Evolutionary conservation across 305 asterid species (phyloP).

Genomic region (Solanum hybrid): DNA sequence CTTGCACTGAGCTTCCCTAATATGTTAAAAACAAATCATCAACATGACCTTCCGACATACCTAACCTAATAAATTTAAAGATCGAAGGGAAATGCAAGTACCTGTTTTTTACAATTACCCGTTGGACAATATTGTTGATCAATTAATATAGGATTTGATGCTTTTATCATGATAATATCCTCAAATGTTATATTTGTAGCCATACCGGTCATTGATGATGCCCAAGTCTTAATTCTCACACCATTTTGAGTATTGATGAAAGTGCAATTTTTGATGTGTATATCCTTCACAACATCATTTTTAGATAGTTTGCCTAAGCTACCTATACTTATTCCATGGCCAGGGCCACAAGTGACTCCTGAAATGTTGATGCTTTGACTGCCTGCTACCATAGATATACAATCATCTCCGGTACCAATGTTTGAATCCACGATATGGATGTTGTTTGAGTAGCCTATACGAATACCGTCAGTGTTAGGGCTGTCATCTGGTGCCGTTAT

Average conservation of each 20-base stretch:
- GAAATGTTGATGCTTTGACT: conserved; percentile 25
- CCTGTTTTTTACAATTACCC: not conserved
- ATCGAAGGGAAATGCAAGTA: not conserved
- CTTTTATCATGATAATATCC: not conserved
- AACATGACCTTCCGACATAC: not conserved
- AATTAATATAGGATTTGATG: conserved; percentile 15
- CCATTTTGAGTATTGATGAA: not conserved
- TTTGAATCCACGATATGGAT: not conserved
- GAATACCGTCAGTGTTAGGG: conserved; percentile 72
- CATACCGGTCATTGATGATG: not conserved
- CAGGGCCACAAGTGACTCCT: not conserved
- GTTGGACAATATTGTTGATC: conserved; percentile 19
- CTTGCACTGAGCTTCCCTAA: not conserved
- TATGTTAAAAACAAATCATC: not conserved
- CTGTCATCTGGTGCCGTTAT: conserved; percentile 39
- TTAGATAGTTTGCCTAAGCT: not conserved
- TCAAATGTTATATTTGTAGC: conserved; percentile 4
- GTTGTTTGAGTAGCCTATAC: conserved; percentile 34
- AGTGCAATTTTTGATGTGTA: not conserved
- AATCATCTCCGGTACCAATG: conserved; percentile 36
- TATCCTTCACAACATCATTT: not conserved
- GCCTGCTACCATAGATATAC: conserved; percentile 49
- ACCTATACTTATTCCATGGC: not conserved
- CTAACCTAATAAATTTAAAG: not conserved
- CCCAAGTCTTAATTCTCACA: conserved; percentile 5